phyloP scores from a whole-genome alignment of 352 stramenopile species.

The Globisporangium viniferum region DNA sequence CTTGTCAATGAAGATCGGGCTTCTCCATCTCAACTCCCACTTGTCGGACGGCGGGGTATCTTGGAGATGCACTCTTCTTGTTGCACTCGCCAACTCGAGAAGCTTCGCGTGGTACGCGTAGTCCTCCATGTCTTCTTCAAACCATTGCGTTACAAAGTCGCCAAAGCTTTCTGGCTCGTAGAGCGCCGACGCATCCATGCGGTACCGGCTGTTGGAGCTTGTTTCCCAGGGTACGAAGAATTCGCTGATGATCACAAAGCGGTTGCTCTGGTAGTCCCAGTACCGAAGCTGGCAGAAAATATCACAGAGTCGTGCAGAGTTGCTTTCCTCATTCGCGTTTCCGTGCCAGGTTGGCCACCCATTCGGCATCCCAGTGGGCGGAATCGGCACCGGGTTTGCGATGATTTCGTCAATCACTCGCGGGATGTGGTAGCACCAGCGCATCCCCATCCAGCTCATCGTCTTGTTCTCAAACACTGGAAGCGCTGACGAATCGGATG shows the following conservation, averaged over 20 bases:
- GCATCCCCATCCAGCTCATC: slow-evolving; percentile 73
- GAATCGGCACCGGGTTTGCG: slow-evolving; percentile 55
- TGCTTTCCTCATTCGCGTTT: slow-evolving; percentile 25
- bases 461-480: slow-evolving; percentile 46
- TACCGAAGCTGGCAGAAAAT: slow-evolving; percentile 70
- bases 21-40: slow-evolving; percentile 78
- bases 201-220: slow-evolving; percentile 5
- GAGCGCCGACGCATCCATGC: slow-evolving; percentile 18
- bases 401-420: slow-evolving; percentile 49
- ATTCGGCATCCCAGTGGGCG: slow-evolving; percentile 48
- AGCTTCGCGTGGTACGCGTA: slow-evolving; percentile 39
- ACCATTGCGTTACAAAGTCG: slow-evolving; percentile 68
- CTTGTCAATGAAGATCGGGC: slow-evolving; percentile 51
- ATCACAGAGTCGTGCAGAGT: slow-evolving; percentile 47
- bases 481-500: slow-evolving; percentile 18
- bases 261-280: slow-evolving; percentile 52
- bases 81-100: slow-evolving; percentile 33
- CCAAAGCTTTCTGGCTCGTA: slow-evolving; percentile 59
- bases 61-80: slow-evolving; percentile 32
- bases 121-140: slow-evolving; percentile 62
- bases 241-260: slow-evolving; percentile 52
- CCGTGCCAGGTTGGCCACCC: slow-evolving; percentile 65
- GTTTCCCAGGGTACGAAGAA: slow-evolving; percentile 78
- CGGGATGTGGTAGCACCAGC: slow-evolving; percentile 77
- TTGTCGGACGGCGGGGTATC: slow-evolving; percentile 47